A percentile compares a stretch with the other conserved stretches of the same genome.
Conservation (phyloP, 176 grass and related monocot species). For the Neostapfia colusana region DNA sequence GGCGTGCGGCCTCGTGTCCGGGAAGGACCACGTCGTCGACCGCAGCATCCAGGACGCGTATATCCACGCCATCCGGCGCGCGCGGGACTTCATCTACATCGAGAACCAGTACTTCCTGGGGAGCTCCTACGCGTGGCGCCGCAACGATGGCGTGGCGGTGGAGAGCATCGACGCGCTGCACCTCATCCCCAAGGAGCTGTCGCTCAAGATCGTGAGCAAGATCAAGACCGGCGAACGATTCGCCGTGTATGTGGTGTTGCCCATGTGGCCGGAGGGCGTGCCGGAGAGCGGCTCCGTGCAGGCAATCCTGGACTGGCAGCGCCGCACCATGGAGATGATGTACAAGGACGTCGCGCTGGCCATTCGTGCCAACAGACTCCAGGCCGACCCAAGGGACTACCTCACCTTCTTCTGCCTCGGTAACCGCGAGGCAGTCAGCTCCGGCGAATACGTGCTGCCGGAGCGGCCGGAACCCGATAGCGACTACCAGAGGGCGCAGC, state of each 20-base stretch:
- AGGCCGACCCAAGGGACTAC: conserved; percentile 52
- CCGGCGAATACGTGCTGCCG: conserved; percentile 40
- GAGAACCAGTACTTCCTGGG: conserved; percentile 82
- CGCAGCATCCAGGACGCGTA: conserved; percentile 77
- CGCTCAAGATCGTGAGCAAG: conserved; percentile 64
- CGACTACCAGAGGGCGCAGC: conserved; percentile 51
- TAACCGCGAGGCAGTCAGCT: conserved; percentile 39
- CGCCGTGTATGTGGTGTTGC: conserved; percentile 61
- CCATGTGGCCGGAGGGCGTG: conserved; percentile 73
- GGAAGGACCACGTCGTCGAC: conserved; percentile 57
- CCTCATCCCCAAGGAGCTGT: conserved; percentile 65
- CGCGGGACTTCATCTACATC: conserved; percentile 64
- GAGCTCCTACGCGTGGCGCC: conserved; percentile 58
- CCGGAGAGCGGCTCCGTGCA: conserved; percentile 63
- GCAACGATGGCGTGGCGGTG: conserved; percentile 26
- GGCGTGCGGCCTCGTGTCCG: conserved; percentile 35
- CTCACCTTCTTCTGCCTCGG: conserved; percentile 75
- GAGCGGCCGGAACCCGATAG: conserved; percentile 41
- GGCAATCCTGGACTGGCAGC: conserved; percentile 74
- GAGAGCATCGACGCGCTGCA: conserved; percentile 61
- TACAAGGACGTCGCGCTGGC: conserved; percentile 51
- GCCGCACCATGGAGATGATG: conserved; percentile 81
- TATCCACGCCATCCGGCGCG: conserved; percentile 68
- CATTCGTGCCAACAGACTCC: conserved; percentile 37
- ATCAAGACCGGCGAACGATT: conserved; percentile 57